Percentiles rank a stretch among this genome's conserved stretches.
These are phyloP conservation scores for Tanacetum coccineum DNA, from an alignment of 129 eudicot species.

Conservation along the genomic window DNA sequence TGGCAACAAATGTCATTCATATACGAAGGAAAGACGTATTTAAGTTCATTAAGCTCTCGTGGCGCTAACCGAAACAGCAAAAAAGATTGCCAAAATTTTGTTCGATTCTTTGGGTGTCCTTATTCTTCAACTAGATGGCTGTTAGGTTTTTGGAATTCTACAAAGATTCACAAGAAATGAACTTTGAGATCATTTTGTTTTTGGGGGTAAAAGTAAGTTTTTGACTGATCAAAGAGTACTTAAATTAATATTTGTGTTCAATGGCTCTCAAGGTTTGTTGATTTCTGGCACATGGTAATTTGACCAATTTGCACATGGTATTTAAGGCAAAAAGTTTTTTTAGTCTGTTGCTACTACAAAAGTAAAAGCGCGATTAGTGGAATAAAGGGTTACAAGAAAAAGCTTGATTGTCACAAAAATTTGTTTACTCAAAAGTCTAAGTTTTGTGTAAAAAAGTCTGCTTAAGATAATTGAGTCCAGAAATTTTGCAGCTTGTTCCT, in stretches of 20 bases:
- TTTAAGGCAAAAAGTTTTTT: not conserved
- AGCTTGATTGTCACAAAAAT: not conserved
- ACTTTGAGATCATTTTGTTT: slow-evolving; percentile 15
- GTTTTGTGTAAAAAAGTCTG: slow-evolving; percentile 10
- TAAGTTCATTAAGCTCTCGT: slow-evolving; percentile 61
- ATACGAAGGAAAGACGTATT: slow-evolving; percentile 68
- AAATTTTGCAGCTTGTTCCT: too few species aligned
- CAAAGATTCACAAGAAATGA: slow-evolving; percentile 69
- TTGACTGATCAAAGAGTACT: slow-evolving; percentile 6
- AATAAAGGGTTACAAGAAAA: not conserved
- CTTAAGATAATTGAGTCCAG: too few species aligned
- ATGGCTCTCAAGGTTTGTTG: not conserved
- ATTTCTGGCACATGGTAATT: not conserved
- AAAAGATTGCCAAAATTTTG: slow-evolving; percentile 66
- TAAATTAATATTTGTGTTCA: not conserved
- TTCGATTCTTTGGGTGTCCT: slow-evolving; percentile 68
- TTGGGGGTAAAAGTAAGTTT: slow-evolving; percentile 21
- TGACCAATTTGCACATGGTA: not conserved
- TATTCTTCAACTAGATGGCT: slow-evolving; percentile 42
- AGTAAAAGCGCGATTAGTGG: not conserved
- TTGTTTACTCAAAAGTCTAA: slow-evolving; percentile 3
- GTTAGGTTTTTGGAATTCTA: slow-evolving; percentile 53
- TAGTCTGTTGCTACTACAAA: too few species aligned
- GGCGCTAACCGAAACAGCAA: slow-evolving; percentile 38
- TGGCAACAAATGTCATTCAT: slow-evolving; percentile 88